Conservation (phyloP, 2,329 filamentous ascomycete genomes). For the Curvularia sp. region DNA sequence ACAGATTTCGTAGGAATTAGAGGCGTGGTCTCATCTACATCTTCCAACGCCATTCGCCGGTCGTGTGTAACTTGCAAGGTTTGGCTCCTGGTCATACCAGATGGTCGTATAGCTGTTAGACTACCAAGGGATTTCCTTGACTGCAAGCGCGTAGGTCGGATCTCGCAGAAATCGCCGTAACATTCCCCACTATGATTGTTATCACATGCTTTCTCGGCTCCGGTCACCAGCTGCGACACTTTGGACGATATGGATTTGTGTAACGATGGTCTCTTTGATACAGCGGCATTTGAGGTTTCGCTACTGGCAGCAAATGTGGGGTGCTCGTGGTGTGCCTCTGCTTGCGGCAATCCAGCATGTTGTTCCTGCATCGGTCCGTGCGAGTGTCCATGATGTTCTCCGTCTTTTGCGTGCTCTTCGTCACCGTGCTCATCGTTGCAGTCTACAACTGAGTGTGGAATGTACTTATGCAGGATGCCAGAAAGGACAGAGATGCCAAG, state of each 20-base stretch:
- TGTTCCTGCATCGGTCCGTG: constrained; percentile 37
- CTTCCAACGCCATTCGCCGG: constrained; percentile 40
- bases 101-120: constrained; percentile 24
- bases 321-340: constrained; percentile 24
- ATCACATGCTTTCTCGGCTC: constrained; percentile 59
- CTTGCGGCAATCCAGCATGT: constrained; percentile 16
- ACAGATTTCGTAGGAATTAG: constrained; percentile 35
- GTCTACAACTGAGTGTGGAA: constrained; percentile 81
- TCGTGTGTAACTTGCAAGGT: constrained; percentile 37
- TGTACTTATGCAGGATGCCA: constrained; percentile 72
- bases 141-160: constrained; percentile 42
- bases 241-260: constrained; percentile 52
- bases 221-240: constrained; percentile 59
- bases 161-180: constrained; percentile 62
- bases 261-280: constrained; percentile 49
- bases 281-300: constrained; percentile 16
- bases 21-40: constrained; percentile 37
- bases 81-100: constrained; percentile 32
- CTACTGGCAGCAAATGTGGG: constrained; percentile 30
- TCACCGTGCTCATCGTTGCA: constrained; percentile 78
- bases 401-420: constrained; percentile 50
- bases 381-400: constrained; percentile 26
- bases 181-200: constrained; percentile 65
- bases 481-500: constrained; percentile 78
- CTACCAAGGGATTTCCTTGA: constrained; percentile 30